Conservation (phyloP, 495 filamentous ascomycete species). For the Glarea lozoyensis region DNA sequence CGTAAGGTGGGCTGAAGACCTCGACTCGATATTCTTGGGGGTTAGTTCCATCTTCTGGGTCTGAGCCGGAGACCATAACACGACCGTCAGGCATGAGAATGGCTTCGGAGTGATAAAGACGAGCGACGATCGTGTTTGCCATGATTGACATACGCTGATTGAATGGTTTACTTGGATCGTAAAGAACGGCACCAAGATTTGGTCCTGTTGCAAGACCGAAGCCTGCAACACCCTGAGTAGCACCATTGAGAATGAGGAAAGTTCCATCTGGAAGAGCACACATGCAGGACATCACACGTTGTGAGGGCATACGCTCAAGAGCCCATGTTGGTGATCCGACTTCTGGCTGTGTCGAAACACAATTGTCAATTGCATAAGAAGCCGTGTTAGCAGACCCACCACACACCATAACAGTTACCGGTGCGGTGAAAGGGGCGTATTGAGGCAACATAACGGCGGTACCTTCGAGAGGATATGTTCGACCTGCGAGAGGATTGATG, state of each 20-base stretch:
- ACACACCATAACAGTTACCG: conserved; percentile 48
- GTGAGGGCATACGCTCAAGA: conserved; percentile 58
- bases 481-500: conserved; percentile 45
- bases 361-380: conserved; percentile 53
- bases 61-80: conserved; percentile 56
- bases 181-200: conserved; percentile 55
- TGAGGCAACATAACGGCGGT: conserved; percentile 50
- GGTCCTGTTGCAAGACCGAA: conserved; percentile 49
- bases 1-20: conserved; percentile 56
- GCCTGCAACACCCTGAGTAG: conserved; percentile 49
- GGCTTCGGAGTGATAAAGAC: conserved; percentile 58
- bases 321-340: conserved; percentile 42
- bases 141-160: conserved; percentile 50
- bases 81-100: conserved; percentile 60
- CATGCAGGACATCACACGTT: conserved; percentile 57
- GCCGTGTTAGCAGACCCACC: conserved; percentile 46
- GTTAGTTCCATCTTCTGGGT: conserved; percentile 37
- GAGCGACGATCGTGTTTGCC: conserved; percentile 54
- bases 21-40: conserved; percentile 58
- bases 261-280: conserved; percentile 60
- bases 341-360: conserved; percentile 52
- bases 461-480: conserved; percentile 57
- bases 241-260: conserved; percentile 56
- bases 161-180: conserved; percentile 48
- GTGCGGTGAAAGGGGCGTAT: conserved; percentile 44